Evolutionary conservation across 192 early-diverging fungal genomes (phyloP).

Genomic region (Podila minutissima): DNA sequence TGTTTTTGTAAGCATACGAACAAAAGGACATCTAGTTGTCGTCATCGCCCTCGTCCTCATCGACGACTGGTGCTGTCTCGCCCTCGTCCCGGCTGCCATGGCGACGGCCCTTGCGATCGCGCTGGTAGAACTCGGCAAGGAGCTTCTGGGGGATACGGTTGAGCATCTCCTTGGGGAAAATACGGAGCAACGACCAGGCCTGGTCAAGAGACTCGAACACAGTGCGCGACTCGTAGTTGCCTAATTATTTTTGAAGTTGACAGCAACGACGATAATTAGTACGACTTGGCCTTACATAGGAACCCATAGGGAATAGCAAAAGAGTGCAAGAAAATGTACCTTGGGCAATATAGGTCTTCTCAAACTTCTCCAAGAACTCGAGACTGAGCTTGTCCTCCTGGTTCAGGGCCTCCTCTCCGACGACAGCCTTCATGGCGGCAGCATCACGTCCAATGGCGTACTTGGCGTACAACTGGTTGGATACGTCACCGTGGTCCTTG

Average conservation of each 20-base stretch:
- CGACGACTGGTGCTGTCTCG: constrained; percentile 14
- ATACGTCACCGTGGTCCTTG: constrained; percentile 99
- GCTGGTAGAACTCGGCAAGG: constrained; percentile 93
- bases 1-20: neutral
- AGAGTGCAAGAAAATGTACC: constrained; percentile 53
- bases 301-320: constrained; percentile 11
- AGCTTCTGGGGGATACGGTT: constrained; percentile 98
- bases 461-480: constrained; percentile 99
- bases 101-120: constrained; percentile 70
- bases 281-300: neutral
- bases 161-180: constrained; percentile 99
- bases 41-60: constrained; percentile 48
- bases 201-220: constrained; percentile 97
- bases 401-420: constrained; percentile 98
- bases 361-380: constrained; percentile 99
- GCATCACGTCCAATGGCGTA: constrained; percentile 99
- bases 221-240: constrained; percentile 94
- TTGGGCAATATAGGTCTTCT: constrained; percentile 97
- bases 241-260: constrained; percentile 35
- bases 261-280: neutral
- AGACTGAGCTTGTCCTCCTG: constrained; percentile 97
- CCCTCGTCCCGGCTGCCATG: constrained; percentile 48
- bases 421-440: constrained; percentile 99
- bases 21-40: constrained; percentile 31
- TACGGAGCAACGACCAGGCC: constrained; percentile 98